These are phyloP conservation scores for Diaporthe ampelina DNA, from an alignment of 2,329 filamentous ascomycete species.

Conservation along the genomic window DNA sequence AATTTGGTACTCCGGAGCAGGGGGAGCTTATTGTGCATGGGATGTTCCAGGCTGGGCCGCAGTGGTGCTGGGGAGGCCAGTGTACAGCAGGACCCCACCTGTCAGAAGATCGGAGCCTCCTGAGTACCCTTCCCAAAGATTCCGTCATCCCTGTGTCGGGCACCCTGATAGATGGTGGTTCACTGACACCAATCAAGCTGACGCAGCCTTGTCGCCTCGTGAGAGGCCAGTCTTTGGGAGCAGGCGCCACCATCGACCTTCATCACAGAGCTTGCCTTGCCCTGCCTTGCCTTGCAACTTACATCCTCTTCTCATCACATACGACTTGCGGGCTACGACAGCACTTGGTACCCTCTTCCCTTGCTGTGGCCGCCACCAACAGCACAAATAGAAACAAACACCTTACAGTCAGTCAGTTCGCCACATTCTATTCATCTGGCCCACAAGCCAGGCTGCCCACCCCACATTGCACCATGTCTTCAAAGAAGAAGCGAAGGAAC, in stretches of 20 bases:
- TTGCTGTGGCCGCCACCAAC: background rate
- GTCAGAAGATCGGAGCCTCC: constrained; percentile 20
- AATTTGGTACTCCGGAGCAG: background rate
- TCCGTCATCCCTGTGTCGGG: constrained; percentile 10
- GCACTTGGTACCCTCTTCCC: background rate
- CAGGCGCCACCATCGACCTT: background rate
- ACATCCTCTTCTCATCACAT: constrained; percentile 1
- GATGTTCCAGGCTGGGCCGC: background rate
- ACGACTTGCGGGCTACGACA: background rate
- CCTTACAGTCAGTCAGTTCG: background rate
- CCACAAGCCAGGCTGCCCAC: background rate
- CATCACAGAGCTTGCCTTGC: background rate
- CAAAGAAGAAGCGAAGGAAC: background rate
- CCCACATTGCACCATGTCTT: background rate
- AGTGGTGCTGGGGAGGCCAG: background rate
- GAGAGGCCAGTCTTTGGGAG: background rate
- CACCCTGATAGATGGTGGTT: background rate
- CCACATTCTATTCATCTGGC: background rate
- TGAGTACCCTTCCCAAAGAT: background rate
- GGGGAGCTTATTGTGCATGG: background rate
- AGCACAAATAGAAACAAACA: background rate
- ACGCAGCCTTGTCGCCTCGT: constrained; percentile 29
- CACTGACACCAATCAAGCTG: constrained; percentile 29
- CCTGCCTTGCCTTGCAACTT: background rate
- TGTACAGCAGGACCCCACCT: background rate